These are phyloP conservation scores for Neonectria hederae DNA, from an alignment of 2,329 filamentous ascomycete species.

Conservation along the genomic window DNA sequence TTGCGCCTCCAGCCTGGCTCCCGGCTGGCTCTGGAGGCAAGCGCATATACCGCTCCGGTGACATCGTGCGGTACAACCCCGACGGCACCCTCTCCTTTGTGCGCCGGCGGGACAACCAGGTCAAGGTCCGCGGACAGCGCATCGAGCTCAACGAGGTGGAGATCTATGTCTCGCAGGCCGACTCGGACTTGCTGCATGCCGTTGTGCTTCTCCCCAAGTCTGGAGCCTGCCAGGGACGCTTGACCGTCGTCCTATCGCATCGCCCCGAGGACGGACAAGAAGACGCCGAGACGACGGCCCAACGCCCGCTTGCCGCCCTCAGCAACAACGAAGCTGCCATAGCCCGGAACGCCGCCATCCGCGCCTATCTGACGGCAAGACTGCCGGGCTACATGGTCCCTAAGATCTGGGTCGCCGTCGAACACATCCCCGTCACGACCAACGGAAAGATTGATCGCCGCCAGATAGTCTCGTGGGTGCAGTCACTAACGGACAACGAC, in stretches of 20 bases:
- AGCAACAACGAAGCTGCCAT: background rate
- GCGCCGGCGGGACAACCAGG: slow-evolving; percentile 41
- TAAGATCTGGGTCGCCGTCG: background rate
- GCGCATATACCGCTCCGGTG: slow-evolving; percentile 38
- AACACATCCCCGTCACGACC: background rate
- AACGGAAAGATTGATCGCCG: background rate
- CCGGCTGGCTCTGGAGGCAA: slow-evolving; percentile 41
- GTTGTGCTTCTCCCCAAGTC: slow-evolving; percentile 1
- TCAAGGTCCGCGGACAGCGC: slow-evolving; percentile 43
- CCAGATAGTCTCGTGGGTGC: background rate
- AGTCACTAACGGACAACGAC: background rate
- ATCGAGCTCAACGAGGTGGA: slow-evolving; percentile 20
- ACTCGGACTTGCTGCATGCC: background rate
- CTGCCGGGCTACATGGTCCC: background rate
- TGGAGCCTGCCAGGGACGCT: background rate
- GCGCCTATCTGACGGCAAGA: background rate
- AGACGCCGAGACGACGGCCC: background rate
- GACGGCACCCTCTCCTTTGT: slow-evolving; percentile 33
- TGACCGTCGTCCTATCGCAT: slow-evolving; percentile 2
- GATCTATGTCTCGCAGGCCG: background rate
- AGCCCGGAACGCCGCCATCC: background rate
- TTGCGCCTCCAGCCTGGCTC: slow-evolving; percentile 59
- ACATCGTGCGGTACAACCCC: slow-evolving; percentile 45
- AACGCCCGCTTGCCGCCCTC: background rate
- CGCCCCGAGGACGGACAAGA: background rate